These are phyloP conservation scores for Ustilago nuda DNA, from an alignment of 1,284 basidiomycete species.

Conservation along the genomic window DNA sequence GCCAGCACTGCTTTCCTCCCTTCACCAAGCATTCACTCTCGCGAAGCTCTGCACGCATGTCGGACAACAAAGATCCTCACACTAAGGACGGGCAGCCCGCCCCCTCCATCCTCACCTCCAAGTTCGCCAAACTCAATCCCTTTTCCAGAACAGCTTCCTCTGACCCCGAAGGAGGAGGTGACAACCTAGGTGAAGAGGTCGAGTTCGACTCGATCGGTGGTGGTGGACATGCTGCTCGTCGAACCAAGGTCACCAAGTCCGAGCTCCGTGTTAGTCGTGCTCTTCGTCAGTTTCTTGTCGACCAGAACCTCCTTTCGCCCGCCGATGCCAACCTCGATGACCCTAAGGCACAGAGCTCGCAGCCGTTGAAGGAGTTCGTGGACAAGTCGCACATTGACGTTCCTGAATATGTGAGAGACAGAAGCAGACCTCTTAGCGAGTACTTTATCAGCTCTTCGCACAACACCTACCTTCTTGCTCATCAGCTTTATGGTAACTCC, in stretches of 20 bases:
- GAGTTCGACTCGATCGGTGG: constrained; percentile 58
- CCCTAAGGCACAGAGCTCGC: constrained; percentile 14
- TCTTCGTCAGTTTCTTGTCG: constrained; percentile 46
- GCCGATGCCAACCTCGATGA: constrained; percentile 39
- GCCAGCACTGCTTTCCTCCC: too few species aligned
- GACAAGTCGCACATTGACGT: constrained; percentile 56
- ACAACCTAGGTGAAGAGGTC: constrained; percentile 60
- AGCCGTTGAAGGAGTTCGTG: constrained; percentile 44
- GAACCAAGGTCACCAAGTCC: constrained; percentile 51
- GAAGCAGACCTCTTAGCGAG: constrained; percentile 49
- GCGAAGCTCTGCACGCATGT: constrained; percentile 10
- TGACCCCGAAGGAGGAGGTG: constrained; percentile 54
- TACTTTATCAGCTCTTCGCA: constrained; percentile 73
- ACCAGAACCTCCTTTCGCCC: constrained; percentile 40
- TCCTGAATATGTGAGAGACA: constrained; percentile 53
- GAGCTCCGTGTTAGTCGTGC: constrained; percentile 58
- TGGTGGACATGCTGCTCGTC: constrained; percentile 57
- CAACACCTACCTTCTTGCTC: constrained; percentile 75
- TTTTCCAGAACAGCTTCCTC: constrained; percentile 42
- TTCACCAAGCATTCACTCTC: too few species aligned
- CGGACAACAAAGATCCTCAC: constrained; percentile 32
- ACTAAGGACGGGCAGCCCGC: constrained; percentile 43
- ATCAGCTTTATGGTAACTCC: constrained; percentile 75
- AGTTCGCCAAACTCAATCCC: constrained; percentile 58
- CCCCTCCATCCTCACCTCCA: constrained; percentile 47